A percentile compares a stretch with the other conserved stretches of the same genome.
Evolutionary conservation across 345 rosid species (phyloP).

Genomic region (Eucalyptus lansdowneana): DNA sequence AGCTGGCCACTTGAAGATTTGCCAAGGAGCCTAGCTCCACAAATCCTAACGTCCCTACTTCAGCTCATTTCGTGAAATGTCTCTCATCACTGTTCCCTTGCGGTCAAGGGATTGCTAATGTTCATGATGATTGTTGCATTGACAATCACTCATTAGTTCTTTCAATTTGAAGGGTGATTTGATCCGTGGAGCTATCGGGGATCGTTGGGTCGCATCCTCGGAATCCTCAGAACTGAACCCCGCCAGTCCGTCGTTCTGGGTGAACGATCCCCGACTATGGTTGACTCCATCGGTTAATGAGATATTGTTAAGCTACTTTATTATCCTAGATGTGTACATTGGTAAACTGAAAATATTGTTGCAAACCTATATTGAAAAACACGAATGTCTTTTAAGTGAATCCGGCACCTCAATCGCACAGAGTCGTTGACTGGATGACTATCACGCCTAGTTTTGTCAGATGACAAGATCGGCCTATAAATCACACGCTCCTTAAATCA

Average conservation of each 20-base stretch:
- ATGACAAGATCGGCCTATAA: neutral
- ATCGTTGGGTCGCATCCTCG: neutral
- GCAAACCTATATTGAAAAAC: neutral
- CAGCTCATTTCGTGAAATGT: too few relatives aligned
- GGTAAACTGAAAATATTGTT: neutral
- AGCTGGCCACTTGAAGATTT: too few relatives aligned
- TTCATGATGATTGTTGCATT: too few relatives aligned
- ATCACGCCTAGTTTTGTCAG: neutral
- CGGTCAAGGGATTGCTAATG: too few relatives aligned
- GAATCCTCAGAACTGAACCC: neutral
- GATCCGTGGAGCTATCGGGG: neutral
- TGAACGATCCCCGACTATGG: neutral
- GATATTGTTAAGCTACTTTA: neutral
- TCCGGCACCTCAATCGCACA: rapidly evolving
- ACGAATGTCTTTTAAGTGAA: neutral
- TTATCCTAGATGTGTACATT: neutral
- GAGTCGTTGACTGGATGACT: neutral
- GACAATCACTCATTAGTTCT: too few relatives aligned
- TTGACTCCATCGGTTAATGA: neutral
- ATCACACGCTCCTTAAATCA: neutral
- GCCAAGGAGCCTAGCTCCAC: too few relatives aligned
- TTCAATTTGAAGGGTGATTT: too few relatives aligned
- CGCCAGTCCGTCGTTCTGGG: neutral
- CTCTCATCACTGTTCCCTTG: too few relatives aligned
- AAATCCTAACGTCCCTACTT: too few relatives aligned